phyloP scores from a whole-genome alignment of 2,329 filamentous ascomycete species.

The Fusarium decemcellulare region DNA sequence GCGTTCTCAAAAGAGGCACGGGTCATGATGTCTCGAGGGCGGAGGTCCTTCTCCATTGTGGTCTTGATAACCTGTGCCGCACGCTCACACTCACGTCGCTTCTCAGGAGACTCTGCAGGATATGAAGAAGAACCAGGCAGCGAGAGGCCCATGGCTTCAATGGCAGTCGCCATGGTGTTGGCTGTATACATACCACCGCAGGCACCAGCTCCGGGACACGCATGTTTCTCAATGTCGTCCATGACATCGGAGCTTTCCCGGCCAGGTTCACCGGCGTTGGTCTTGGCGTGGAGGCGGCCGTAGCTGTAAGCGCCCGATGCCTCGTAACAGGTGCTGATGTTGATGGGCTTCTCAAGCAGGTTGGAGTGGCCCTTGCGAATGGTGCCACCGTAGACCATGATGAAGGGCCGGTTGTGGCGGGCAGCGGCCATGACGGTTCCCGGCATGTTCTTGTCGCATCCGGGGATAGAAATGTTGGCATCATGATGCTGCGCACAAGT shows the following conservation, averaged over 20 bases:
- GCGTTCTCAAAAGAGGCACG: conserved; percentile 89
- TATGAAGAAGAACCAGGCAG: conserved; percentile 88
- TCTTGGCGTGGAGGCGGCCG: conserved; percentile 80
- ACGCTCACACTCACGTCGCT: conserved; percentile 88
- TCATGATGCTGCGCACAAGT: conserved; percentile 94
- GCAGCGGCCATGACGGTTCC: conserved; percentile 92
- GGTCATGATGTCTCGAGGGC: conserved; percentile 84
- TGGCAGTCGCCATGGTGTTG: conserved; percentile 91
- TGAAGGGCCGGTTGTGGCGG: conserved; percentile 89
- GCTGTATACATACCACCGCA: conserved; percentile 92
- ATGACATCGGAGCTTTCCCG: conserved; percentile 84
- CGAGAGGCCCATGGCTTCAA: conserved; percentile 90
- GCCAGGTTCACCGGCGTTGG: conserved; percentile 70
- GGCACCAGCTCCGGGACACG: conserved; percentile 75
- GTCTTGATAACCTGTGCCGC: conserved; percentile 83
- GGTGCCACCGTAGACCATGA: conserved; percentile 96
- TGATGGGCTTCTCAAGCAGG: conserved; percentile 83
- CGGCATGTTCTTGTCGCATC: conserved; percentile 99
- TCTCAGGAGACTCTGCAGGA: conserved; percentile 84
- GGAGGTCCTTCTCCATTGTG: conserved; percentile 87
- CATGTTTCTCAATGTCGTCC: conserved; percentile 84
- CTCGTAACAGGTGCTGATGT: conserved; percentile 91
- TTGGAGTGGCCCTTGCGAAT: conserved; percentile 89
- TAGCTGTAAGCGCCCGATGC: conserved; percentile 88
- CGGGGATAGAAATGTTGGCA: conserved; percentile 92